Base-by-base conservation (phyloP, 2,329 filamentous ascomycete genomes). In the Amphichorda felina region DNA sequence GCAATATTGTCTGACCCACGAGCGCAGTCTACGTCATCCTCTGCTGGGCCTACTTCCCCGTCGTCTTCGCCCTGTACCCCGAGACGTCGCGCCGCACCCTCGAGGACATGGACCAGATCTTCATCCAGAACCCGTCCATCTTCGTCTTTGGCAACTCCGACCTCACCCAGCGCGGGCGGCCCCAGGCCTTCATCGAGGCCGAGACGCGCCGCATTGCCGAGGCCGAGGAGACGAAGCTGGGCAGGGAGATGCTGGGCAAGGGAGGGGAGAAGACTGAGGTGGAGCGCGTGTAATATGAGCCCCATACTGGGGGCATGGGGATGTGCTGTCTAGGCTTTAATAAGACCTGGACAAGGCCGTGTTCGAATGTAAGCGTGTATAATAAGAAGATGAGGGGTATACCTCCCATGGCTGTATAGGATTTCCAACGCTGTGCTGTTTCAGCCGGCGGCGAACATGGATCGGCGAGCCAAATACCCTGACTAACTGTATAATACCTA, bases 61-160 rank as follows among this genome's bases (percentile, higher is more conserved):
- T 60, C 27, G 61, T 67, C 5, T 70, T 63, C 45, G 55, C 65
- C 39, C 56, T 72, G 30, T 69, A 70, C 37, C 65, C 64, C 0
- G 66, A 70, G 44, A 70, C 66, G 2, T 48, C 59, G 5, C 53
- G 61, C 32, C 53, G 59, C 8, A 61, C 64, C 0, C 52, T 70
- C 6, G 65, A 70, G 43, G 64, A 68, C 30, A 66, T 68, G 47
- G 63, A 68, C 40, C 50, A 61, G 37, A 60, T 61, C 28, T 62
- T 60, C 39, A 50, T 51, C 25, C 45, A 46, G 24, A 46, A 51
- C 29, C 48, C 48, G 2, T 44, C 43, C 11, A 29, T 51, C 11
- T 43, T 60, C 24, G 56, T 61, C 11, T 59, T 48, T 22, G 45
- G 49, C 18, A 52, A 56, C 35, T 39, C 43, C 4, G 45, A 45